phyloP scores from a whole-genome alignment of 2,329 filamentous ascomycete genomes.

The Alternaria triticimaculans region DNA sequence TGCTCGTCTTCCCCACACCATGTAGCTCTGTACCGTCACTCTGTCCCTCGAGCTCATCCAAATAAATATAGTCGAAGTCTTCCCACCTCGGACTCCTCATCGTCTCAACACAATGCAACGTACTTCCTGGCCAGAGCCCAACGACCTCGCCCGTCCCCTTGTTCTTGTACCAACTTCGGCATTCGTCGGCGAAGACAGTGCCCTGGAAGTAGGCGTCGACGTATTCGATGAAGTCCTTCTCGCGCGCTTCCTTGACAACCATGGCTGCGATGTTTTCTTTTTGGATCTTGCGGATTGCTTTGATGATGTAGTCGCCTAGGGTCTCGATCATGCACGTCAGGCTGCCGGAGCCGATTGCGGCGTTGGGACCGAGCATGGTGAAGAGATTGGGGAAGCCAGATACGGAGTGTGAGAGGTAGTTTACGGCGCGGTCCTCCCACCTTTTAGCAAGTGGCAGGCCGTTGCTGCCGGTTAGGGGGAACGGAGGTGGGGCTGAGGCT shows the following conservation, averaged over 20 bases:
- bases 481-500: slow-evolving; percentile 47
- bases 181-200: slow-evolving; percentile 45
- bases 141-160: slow-evolving; percentile 32
- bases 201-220: slow-evolving; percentile 43
- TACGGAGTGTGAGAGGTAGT: slow-evolving; percentile 40
- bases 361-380: slow-evolving; percentile 53
- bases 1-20: slow-evolving; percentile 28
- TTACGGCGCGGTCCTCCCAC: slow-evolving; percentile 44
- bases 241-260: slow-evolving; percentile 34
- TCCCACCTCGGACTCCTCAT: slow-evolving; percentile 46
- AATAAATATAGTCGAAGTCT: slow-evolving; percentile 42
- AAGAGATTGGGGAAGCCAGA: slow-evolving; percentile 50
- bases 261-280: slow-evolving; percentile 52
- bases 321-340: slow-evolving; percentile 53
- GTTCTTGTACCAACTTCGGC: slow-evolving; percentile 47
- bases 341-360: slow-evolving; percentile 49
- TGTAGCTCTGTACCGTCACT: slow-evolving; percentile 8
- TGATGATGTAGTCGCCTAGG: slow-evolving; percentile 49
- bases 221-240: slow-evolving; percentile 40
- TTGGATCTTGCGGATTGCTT: slow-evolving; percentile 51
- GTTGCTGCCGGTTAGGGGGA: slow-evolving; percentile 43
- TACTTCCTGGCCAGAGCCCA: slow-evolving; percentile 46
- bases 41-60: slow-evolving; percentile 20
- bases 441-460: slow-evolving; percentile 39
- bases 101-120: slow-evolving; percentile 41